Evolutionary conservation across 352 stramenopile species (phyloP).

Genomic region (Phytopythium boreale): DNA sequence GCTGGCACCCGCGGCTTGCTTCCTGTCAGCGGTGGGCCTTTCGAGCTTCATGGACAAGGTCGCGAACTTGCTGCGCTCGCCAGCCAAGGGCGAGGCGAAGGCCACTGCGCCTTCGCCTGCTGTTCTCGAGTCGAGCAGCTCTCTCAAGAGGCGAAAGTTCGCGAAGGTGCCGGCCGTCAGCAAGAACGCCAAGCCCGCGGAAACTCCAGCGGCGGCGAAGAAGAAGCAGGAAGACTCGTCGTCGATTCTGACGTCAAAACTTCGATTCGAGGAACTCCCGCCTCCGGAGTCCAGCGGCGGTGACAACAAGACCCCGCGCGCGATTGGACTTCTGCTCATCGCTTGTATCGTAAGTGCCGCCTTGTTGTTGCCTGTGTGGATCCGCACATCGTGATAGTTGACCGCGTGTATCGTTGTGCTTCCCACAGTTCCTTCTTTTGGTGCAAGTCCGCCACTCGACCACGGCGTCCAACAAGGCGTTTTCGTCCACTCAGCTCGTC

Average conservation of each 20-base stretch:
- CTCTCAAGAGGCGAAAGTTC: conserved; percentile 8
- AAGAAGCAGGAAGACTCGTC: background rate
- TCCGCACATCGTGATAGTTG: conserved; percentile 3
- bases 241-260: conserved; percentile 15
- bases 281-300: background rate
- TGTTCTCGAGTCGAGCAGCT: background rate
- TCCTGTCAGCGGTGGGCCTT: conserved; percentile 84
- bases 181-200: background rate
- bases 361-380: background rate
- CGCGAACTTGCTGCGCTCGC: conserved; percentile 10
- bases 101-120: background rate
- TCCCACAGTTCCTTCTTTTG: conserved; percentile 53
- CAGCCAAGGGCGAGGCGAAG: background rate
- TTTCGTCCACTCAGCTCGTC: conserved; percentile 79
- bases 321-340: conserved; percentile 44
- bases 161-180: conserved; percentile 5
- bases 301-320: conserved; percentile 16
- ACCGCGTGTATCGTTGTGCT: conserved; percentile 8
- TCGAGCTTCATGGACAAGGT: conserved; percentile 60
- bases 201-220: background rate
- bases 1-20: conserved; percentile 87
- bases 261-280: conserved; percentile 23
- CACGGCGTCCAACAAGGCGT: conserved; percentile 66
- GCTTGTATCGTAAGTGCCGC: conserved; percentile 50
- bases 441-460: conserved; percentile 60